These are phyloP conservation scores for Candida buenavistaensis DNA, from an alignment of 1,139 yeast species.

Conservation along the genomic window DNA sequence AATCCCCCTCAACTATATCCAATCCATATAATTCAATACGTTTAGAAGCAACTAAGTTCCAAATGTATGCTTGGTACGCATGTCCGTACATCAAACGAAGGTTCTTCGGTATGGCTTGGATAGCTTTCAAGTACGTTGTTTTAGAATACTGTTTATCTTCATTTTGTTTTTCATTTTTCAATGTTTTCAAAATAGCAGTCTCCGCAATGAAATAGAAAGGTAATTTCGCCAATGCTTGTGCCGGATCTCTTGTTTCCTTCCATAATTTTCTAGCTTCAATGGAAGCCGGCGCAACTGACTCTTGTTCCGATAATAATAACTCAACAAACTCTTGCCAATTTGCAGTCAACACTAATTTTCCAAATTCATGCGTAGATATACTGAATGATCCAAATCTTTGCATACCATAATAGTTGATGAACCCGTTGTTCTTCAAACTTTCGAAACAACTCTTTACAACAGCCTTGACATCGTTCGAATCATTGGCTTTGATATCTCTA, in stretches of 20 bases:
- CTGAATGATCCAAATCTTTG: slow-evolving; percentile 97
- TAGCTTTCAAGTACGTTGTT: slow-evolving; percentile 70
- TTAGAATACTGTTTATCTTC: slow-evolving; percentile 46
- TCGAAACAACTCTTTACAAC: slow-evolving; percentile 53
- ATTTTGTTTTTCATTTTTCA: slow-evolving; percentile 47
- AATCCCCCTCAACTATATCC: slow-evolving; percentile 76
- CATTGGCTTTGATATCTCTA: slow-evolving; percentile 56
- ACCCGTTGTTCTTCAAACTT: slow-evolving; percentile 68
- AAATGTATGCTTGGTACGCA: slow-evolving; percentile 93
- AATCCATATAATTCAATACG: slow-evolving; percentile 73
- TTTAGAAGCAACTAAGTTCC: slow-evolving; percentile 86
- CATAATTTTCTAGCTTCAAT: slow-evolving; percentile 79
- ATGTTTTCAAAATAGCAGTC: slow-evolving; percentile 60
- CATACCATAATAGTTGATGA: slow-evolving; percentile 93
- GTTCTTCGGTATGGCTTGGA: slow-evolving; percentile 90
- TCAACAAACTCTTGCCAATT: slow-evolving; percentile 83
- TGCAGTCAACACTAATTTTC: slow-evolving; percentile 65
- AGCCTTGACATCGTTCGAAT: slow-evolving; percentile 31
- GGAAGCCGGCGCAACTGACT: slow-evolving; percentile 78
- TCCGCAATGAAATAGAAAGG: slow-evolving; percentile 91
- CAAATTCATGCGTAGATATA: slow-evolving; percentile 84
- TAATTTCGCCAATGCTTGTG: slow-evolving; percentile 66
- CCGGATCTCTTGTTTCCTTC: slow-evolving; percentile 72
- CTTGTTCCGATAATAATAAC: slow-evolving; percentile 80
- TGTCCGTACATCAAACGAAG: slow-evolving; percentile 94